phyloP scores from a whole-genome alignment of 768 basidiomycete species.

The Lentinula lateritia region DNA sequence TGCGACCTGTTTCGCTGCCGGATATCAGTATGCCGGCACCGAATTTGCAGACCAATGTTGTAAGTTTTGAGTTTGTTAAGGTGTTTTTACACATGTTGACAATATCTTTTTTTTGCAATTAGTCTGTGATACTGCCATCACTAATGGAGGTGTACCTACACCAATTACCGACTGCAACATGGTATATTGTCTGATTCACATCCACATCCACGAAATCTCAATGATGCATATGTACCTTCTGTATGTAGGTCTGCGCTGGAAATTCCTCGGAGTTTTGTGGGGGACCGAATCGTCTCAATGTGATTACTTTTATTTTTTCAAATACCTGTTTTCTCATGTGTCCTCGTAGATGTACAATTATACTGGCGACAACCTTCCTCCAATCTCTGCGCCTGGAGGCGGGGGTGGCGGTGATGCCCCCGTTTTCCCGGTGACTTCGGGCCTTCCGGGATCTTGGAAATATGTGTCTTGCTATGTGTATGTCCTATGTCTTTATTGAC shows the following conservation, averaged over 20 bases:
- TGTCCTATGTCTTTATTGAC: constrained; percentile 18
- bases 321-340: neutral
- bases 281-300: constrained; percentile 58
- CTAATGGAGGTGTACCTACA: constrained; percentile 41
- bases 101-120: neutral
- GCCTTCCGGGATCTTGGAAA: constrained; percentile 51
- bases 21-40: constrained; percentile 30
- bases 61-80: constrained; percentile 23
- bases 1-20: constrained; percentile 52
- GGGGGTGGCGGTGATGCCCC: constrained; percentile 26
- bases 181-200: constrained; percentile 15
- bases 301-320: neutral
- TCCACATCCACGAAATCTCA: neutral
- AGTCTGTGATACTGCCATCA: constrained; percentile 48
- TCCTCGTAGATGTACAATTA: constrained; percentile 48
- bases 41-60: constrained; percentile 51
- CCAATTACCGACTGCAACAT: constrained; percentile 57
- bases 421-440: constrained; percentile 41
- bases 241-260: constrained; percentile 38
- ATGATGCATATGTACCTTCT: constrained; percentile 5
- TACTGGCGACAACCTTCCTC: constrained; percentile 52
- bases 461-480: constrained; percentile 67
- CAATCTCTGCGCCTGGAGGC: constrained; percentile 15
- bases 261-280: constrained; percentile 66
- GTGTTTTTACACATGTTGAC: neutral